Base-by-base conservation (phyloP, 164 flowering plant species). In the Stephania yunnanensis region DNA sequence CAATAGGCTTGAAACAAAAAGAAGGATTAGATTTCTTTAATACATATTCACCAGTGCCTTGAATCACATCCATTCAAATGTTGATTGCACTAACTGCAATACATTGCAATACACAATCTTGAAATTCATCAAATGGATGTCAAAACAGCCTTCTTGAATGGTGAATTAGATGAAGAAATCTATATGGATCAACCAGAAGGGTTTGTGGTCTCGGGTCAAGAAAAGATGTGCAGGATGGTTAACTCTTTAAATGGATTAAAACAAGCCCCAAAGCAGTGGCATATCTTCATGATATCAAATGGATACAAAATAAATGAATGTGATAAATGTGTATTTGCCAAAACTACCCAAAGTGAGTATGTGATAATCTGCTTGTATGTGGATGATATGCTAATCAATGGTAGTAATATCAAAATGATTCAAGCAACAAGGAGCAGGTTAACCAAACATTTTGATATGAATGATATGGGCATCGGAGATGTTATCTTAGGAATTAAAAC, bases 111-210 rank as follows among this genome's bases (percentile, higher is more conserved):
- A 11, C 70, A 68, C 22, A 68, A 68, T 29, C 36, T 68, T 20
- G 8, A 30, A 30, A 68, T 68, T 20, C 70, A 68, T 68, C 36
- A 68, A 68, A 68, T 68, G 36, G 36, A 68, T 68, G 70, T 68
- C 13, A 20, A 68, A 29, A 68, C 10, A 12, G 22, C 44, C 6
- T 68, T 68, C 44, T 30, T 68, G 36, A 20, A 68, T 68, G 70
- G 70, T 68, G 70, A 68, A 68, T 68, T 68, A 30, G 42, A 68
- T 20, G 36, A 68, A 7, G 29, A 68, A 68, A 68, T 29, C 6
- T 68, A 29, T 30, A 68, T 68, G 70, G 30, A 68, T 6, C 70
- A 68, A 68, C 70, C 6, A 25, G 42, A 68, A 20, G 70, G 70
- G 36, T 68, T 68, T 36, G 42, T 68, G 22, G 70, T 30, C 8